phyloP scores from a whole-genome alignment of 2,329 filamentous ascomycete species.

The Exophiala phaeomuriformis region DNA sequence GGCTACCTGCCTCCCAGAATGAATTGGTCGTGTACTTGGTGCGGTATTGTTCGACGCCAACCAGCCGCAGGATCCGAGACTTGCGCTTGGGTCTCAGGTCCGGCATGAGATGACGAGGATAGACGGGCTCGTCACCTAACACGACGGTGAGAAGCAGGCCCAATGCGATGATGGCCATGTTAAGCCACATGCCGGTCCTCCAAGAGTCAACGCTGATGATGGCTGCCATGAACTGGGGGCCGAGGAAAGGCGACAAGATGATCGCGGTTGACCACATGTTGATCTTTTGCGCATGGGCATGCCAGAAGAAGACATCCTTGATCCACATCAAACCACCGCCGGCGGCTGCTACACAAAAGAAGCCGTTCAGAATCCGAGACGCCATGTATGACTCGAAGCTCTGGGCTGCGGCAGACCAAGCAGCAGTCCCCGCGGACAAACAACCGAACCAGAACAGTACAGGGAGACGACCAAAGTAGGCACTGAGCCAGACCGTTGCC shows the following conservation, averaged over 20 bases:
- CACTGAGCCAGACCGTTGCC: conserved; percentile 36
- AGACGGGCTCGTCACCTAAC: conserved; percentile 30
- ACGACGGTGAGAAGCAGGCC: conserved; percentile 26
- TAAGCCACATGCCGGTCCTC: conserved; percentile 31
- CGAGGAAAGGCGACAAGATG: conserved; percentile 36
- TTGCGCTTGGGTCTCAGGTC: conserved; percentile 20
- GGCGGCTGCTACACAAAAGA: conserved; percentile 40
- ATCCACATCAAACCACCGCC: conserved; percentile 45
- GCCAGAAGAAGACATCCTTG: conserved; percentile 55
- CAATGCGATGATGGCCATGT: conserved; percentile 26
- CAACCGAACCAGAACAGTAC: conserved; percentile 35
- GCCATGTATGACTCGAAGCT: conserved; percentile 45
- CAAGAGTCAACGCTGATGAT: conserved; percentile 40
- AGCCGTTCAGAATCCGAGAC: conserved; percentile 42
- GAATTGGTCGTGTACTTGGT: conserved; percentile 34
- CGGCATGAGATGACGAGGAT: conserved; percentile 26
- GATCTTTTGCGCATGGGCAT: conserved; percentile 41
- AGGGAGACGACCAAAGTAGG: conserved; percentile 41
- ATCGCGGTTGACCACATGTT: conserved; percentile 36
- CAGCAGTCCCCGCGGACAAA: conserved; percentile 29
- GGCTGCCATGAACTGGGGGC: conserved; percentile 42
- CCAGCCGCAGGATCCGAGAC: conserved; percentile 27
- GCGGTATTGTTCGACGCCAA: conserved; percentile 29
- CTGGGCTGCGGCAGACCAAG: conserved; percentile 41
- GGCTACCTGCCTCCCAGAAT: conserved; percentile 37